A percentile compares a stretch with the other conserved stretches of the same genome.
phyloP scores from a whole-genome alignment of 1,284 basidiomycete species.

The Naganishia cerealis region DNA sequence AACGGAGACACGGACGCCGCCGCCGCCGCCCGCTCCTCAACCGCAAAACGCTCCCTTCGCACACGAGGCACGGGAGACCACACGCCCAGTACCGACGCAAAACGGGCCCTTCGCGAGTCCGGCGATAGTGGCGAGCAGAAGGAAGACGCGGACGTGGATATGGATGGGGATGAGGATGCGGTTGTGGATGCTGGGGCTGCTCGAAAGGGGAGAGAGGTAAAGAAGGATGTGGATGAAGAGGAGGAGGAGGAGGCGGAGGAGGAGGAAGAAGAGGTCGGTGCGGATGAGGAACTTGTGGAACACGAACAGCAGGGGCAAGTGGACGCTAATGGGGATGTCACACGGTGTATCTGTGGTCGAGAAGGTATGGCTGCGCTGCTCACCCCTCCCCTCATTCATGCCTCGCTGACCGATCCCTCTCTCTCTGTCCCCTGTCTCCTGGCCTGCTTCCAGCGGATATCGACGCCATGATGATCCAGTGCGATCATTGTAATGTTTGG shows the following conservation, averaged over 20 bases:
- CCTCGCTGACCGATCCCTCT: conserved; percentile 31
- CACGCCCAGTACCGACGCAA: not conserved
- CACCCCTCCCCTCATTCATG: conserved; percentile 39
- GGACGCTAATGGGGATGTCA: conserved; percentile 71
- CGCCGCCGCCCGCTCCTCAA: not conserved
- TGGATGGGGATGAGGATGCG: conserved; percentile 49
- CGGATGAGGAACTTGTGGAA: conserved; percentile 37
- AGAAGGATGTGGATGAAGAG: conserved; percentile 33
- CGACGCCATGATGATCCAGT: conserved; percentile 90
- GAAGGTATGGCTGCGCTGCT: conserved; percentile 63
- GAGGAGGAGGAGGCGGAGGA: conserved; percentile 36
- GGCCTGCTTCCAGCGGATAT: conserved; percentile 57
- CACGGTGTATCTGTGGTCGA: conserved; percentile 89
- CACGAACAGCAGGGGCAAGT: conserved; percentile 63
- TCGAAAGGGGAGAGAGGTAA: conserved; percentile 16
- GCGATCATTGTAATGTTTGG: conserved; percentile 96
- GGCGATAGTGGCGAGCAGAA: conserved; percentile 15
- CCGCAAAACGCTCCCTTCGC: conserved; percentile 19
- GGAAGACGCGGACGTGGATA: conserved; percentile 19
- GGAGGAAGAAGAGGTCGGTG: conserved; percentile 45
- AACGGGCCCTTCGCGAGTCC: not conserved
- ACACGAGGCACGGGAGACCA: conserved; percentile 1
- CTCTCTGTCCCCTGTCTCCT: not conserved
- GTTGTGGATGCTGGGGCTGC: conserved; percentile 13
- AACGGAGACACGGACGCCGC: conserved; percentile 6